Base-by-base conservation (phyloP, 441 rosid genomes). In the Isatis lusitanica region DNA sequence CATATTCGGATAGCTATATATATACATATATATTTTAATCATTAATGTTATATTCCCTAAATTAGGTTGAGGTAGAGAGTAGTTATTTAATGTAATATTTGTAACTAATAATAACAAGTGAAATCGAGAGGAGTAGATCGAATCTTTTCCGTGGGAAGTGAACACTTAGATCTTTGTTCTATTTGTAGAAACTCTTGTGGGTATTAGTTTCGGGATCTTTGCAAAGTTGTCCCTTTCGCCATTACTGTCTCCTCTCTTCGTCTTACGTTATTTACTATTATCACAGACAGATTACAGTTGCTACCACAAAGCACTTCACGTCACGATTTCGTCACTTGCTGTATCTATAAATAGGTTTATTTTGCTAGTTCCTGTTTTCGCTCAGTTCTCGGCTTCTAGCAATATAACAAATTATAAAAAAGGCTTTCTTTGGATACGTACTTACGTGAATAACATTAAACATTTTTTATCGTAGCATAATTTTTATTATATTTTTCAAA, bases 101-200 rank as follows among this genome's bases (percentile, higher is more conserved):
- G 74, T 9, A 42, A 31, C 4, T 40, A 40, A 39, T 26, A 31
- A 53, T n/a, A 46, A 66, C 58, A 60, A 59, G 56, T 60, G 59
- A 62, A 55, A 63, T 71, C 44, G 47, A 77, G 71, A 75, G 83
- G 77, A 69, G 71, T 83, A 75, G 51, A 47, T 64, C 65, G 86
- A 79, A 85, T 90, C 90, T 84, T 86, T 87, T 85, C 87, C 91
- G 88, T 86, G 86, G 65, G 82, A 80, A 74, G 85, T 65, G 84
- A 86, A 80, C 72, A 86, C 81, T 82, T 75, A 75, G 76, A 80
- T 82, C 63, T 38, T 44, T 2, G 53, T n/a, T 77, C 70, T 72
- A 66, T 72, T 61, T 52, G 35, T 77, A 53, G 80, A 72, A 77
- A 61, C 66, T 66, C 63, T 63, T 50, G 44, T 51, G 69, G 61